A percentile compares a stretch with the other conserved stretches of the same genome.
phyloP scores from a whole-genome alignment of 495 filamentous ascomycete species.

The Annulohypoxylon stygium region DNA sequence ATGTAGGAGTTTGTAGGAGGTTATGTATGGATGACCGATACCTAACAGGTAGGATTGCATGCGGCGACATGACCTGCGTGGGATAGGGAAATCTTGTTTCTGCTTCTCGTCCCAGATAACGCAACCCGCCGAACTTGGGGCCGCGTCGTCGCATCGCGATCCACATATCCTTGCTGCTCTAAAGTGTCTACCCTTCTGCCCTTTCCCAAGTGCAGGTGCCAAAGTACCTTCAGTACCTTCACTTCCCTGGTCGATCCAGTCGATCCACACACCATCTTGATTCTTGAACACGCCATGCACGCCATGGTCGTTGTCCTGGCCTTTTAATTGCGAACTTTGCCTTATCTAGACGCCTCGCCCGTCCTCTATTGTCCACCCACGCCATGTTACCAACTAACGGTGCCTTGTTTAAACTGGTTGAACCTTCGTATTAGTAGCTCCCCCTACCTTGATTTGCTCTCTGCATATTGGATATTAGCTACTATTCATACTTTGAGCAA shows the following conservation, averaged over 20 bases:
- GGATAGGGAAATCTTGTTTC: conserved; percentile 43
- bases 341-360: conserved; percentile 20
- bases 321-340: conserved; percentile 7
- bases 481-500: background rate
- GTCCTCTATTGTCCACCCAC: conserved; percentile 25
- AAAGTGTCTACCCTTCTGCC: background rate
- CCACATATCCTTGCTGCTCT: conserved; percentile 32
- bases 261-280: conserved; percentile 18
- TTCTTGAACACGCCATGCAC: conserved; percentile 25
- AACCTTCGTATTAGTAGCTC: conserved; percentile 29
- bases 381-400: conserved; percentile 27
- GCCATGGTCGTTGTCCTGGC: conserved; percentile 20
- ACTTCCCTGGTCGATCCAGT: background rate
- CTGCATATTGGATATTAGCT: background rate
- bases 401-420: conserved; percentile 16
- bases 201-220: too few relatives aligned
- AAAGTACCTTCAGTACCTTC: background rate
- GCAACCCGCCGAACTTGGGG: conserved; percentile 42
- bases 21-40: conserved; percentile 10
- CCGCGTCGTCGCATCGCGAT: conserved; percentile 43
- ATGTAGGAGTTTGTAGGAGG: conserved; percentile 1
- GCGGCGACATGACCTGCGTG: conserved; percentile 17
- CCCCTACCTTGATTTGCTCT: conserved; percentile 13
- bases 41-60: conserved; percentile 13
- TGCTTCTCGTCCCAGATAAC: conserved; percentile 29